These are phyloP conservation scores for Ambrosia artemisiifolia DNA, from an alignment of 129 eudicot species.

Conservation along the genomic window DNA sequence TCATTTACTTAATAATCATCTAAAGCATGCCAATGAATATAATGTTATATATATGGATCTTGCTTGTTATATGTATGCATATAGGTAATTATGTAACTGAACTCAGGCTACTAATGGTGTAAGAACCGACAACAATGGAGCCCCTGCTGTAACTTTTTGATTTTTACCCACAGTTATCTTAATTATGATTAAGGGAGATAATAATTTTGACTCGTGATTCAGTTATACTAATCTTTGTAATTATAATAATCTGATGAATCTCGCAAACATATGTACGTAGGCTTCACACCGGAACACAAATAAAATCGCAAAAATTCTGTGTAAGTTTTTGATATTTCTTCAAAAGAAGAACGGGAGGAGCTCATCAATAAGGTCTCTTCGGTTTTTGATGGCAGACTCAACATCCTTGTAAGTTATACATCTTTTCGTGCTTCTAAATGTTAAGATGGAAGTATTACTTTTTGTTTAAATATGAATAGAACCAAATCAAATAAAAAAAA, in stretches of 20 bases:
- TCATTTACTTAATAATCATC: neutral
- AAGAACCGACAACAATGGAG: conserved; percentile 63
- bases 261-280: conserved; percentile 36
- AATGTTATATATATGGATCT: conserved; percentile 16
- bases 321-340: conserved; percentile 46
- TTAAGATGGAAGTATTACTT: no score
- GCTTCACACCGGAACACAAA: conserved; percentile 45
- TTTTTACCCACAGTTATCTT: neutral
- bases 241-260: neutral
- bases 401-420: conserved; percentile 50
- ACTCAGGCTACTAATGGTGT: conserved; percentile 76
- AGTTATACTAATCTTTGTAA: neutral
- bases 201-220: neutral
- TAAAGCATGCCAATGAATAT: neutral
- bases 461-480: no score
- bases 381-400: conserved; percentile 48
- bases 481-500: no score
- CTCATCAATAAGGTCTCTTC: conserved; percentile 50
- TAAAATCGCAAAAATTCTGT: no score
- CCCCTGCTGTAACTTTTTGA: conserved; percentile 73
- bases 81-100: conserved; percentile 14
- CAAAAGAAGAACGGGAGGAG: conserved; percentile 45
- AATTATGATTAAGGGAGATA: neutral
- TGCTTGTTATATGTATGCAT: conserved; percentile 11
- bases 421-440: neutral